Evolutionary conservation across 1,139 yeast species (phyloP).

Genomic region (Hyphopichia buzzinii): DNA sequence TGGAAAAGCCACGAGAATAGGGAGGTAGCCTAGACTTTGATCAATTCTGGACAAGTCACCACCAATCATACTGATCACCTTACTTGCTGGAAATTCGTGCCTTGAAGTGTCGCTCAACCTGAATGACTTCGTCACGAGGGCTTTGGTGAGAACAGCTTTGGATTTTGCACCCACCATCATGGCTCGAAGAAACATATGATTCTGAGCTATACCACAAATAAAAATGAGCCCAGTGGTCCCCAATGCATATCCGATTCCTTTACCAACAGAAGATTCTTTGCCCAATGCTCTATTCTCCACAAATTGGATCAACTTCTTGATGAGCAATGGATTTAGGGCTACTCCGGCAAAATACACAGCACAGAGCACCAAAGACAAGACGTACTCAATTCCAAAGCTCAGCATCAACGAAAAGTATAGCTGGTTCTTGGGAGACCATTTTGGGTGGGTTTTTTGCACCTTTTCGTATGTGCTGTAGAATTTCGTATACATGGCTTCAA

Average conservation of each 20-base stretch:
- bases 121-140: conserved; percentile 19
- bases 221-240: conserved; percentile 24
- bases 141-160: conserved; percentile 18
- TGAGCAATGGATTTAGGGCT: conserved; percentile 11
- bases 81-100: conserved; percentile 16
- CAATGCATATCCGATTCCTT: conserved; percentile 54
- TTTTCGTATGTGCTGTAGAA: conserved; percentile 29
- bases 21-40: conserved; percentile 42
- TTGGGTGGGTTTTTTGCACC: conserved; percentile 34
- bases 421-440: conserved; percentile 19
- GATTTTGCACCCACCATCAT: conserved; percentile 22
- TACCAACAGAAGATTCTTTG: conserved; percentile 25
- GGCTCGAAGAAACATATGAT: conserved; percentile 24
- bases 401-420: conserved; percentile 14
- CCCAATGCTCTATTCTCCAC: conserved; percentile 37
- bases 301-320: conserved; percentile 49
- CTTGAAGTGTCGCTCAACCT: conserved; percentile 13
- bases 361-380: conserved; percentile 19
- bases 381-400: conserved; percentile 19
- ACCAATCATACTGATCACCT: conserved; percentile 21
- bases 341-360: background rate
- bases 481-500: conserved; percentile 35
- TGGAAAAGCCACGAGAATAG: conserved; percentile 58
- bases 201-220: conserved; percentile 13
- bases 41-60: conserved; percentile 22